Base-by-base conservation (phyloP, 2,329 filamentous ascomycete species). In the Stenocarpella maydis region DNA sequence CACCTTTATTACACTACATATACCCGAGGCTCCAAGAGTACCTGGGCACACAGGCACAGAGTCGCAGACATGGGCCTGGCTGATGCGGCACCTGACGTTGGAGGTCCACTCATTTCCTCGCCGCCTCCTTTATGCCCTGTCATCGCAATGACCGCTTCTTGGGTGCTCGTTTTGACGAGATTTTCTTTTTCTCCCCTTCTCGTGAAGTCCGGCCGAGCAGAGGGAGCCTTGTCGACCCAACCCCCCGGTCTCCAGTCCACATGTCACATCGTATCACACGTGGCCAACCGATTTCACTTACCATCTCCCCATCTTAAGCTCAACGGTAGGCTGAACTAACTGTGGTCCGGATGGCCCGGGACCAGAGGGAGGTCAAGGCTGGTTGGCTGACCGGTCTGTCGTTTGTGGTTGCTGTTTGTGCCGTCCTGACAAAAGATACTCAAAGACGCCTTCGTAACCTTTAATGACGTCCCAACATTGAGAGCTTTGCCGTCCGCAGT, bases 71-170 rank as follows among this genome's bases (percentile, higher is more conserved):
- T 54, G 52, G 52, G 21, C 55, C 41, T 24, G 43, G 58, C 58
- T 47, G 43, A 49, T 58, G 54, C 55, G 37, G 43, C 28, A 49
- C 49, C 58, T 63, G 58, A 63, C 58, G 58, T 50, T 67, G 52
- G 31, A 49, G 65, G 52, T 50, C 65, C 65, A 67, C 65, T 67
- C 65, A 58, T 58, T 58, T 58, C 45, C 26, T 67, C 52, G 65
- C 52, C 65, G 65, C 65, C 65, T 55, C 65, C 65, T 67, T 67
- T 58, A 58, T 67, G 58, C 58, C n/a, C 43, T 49, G 58, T 63
- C 41, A 17, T 63, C 43, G 26, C 58, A 63, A 63, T 63, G 58
- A 63, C 58, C 58, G 58, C 58, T 37, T 47, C 41, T 63, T 63
- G 43, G 58, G 58, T 12, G 34, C 41, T 26, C 58, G 28, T 28